Evolutionary conservation across 768 basidiomycete species (phyloP), one percentile per base, ranked within the genome.

Genomic region (Mycena galericulata): DNA sequence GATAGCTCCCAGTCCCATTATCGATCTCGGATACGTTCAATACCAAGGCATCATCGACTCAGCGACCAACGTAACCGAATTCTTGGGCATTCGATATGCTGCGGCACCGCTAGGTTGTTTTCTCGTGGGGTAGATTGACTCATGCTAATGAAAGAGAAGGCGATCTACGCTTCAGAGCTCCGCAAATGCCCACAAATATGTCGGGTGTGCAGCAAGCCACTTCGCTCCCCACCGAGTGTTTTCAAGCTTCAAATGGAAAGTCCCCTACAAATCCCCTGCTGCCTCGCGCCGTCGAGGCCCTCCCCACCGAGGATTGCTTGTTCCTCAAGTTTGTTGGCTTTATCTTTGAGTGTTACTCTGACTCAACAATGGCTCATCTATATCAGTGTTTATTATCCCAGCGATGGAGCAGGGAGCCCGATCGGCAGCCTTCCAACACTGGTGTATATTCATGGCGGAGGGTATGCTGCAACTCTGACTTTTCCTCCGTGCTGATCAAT

Each of bases 391-490:
- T 78, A 74, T 30, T 75, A 74, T 17, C 75, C 75, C 40, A 66
- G 69, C 32, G 45, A 55, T 58, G 71, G 77, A 9, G 72, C 69
- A 30, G 50, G 51, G 3, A 4, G 46, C 12, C 62, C 63, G 2
- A 40, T 4, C 11, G 58, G 55, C 20, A 71, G 62, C n/a, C 57
- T 79, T 30, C 73, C 73, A 0, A 68, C 69, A 10, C 22, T 72
- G n/a, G 70, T 74, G 22, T 74, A 50, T 36, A 74, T 74, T 32
- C 73, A 72, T 53, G 67, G 66, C 24, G 72, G 73, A 46, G 73
- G 70, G 70, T 65, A 38, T n/a, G 69, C 45, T n/a, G n/a, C n/a
- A n/a, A n/a, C n/a, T n/a, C n/a, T n/a, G n/a, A n/a, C 30, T 22
- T 14, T 41, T 2, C n/a, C n/a, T n/a, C n/a, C n/a, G n/a, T 8